A percentile compares a stretch with the other conserved stretches of the same genome.
phyloP scores from a whole-genome alignment of 345 rosid species.

The Salix purpurea region DNA sequence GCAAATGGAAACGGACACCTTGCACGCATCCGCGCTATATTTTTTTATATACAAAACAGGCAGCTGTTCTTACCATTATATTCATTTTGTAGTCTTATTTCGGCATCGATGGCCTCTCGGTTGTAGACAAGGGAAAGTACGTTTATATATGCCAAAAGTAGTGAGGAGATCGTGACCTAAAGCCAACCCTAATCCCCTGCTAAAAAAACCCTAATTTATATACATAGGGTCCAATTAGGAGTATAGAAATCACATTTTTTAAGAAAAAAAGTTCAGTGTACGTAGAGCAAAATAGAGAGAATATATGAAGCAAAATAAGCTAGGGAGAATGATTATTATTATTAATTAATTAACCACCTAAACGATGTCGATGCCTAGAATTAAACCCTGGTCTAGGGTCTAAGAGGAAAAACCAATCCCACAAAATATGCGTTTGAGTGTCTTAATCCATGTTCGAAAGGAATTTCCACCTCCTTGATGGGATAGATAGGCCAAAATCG shows the following conservation, averaged over 20 bases:
- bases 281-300: background rate
- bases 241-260: background rate
- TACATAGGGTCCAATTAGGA: background rate
- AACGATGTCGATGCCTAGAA: background rate
- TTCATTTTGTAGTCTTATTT: background rate
- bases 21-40: background rate
- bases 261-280: background rate
- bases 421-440: too few species aligned
- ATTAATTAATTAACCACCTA: too few species aligned
- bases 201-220: background rate
- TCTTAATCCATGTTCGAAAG: background rate
- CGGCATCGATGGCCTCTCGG: background rate
- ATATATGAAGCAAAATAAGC: background rate
- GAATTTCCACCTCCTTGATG: background rate
- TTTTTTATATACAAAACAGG: background rate
- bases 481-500: background rate
- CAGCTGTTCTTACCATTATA: background rate
- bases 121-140: too few species aligned
- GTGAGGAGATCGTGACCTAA: too few species aligned
- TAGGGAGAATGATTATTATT: background rate
- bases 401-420: background rate
- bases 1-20: conserved; percentile 16
- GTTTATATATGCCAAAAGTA: too few species aligned
- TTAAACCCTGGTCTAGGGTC: conserved; percentile 2
- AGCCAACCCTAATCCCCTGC: background rate